Base-by-base conservation (phyloP, 495 filamentous ascomycete genomes). In the Wilcoxina mikolae region DNA sequence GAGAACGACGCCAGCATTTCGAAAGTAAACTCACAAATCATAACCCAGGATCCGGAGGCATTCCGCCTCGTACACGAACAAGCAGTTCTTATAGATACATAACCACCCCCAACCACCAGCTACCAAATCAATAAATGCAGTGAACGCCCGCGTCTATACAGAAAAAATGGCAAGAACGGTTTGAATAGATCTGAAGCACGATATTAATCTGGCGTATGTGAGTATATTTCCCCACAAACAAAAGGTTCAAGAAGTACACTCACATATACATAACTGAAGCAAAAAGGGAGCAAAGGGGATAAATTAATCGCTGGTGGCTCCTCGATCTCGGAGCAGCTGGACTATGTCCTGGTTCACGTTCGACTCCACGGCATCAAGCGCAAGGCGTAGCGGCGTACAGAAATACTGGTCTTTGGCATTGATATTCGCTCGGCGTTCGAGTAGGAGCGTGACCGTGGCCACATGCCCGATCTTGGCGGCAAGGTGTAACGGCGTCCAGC, bases 361-460 rank as follows among this genome's bases (percentile, higher is more conserved):
- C 31, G 31, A 35, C n/a, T n/a, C n/a, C n/a, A n/a, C n/a, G n/a
- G n/a, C n/a, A n/a, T n/a, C n/a, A n/a, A n/a, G n/a, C n/a, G 31
- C 31, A 15, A 15, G 5, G 31, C 15, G 5, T 15, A 54, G 51
- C 15, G 51, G 39, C 44, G 51, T 45, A 10, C n/a, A 0, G 23
- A 10, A 29, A 22, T 59, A 10, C 3, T 7, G n/a, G 47, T 65
- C 53, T 29, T 28, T 51, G 10, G 41, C 7, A 27, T 59, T 43
- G 5, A 59, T 43, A 23, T 54, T 44, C 9, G 58, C 58, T 3
- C 43, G 11, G 22, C 28, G 38, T 7, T 61, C 51, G 18, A 67
- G 61, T 11, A 67, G 56, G 29, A 66, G 15, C 43, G 53, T 25
- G 17, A 69, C 65, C 7, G 60, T 55, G 15, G 25, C 51, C 50